Conservation (phyloP, 805 yeast genomes). For the Metschnikowia arizonensis region DNA sequence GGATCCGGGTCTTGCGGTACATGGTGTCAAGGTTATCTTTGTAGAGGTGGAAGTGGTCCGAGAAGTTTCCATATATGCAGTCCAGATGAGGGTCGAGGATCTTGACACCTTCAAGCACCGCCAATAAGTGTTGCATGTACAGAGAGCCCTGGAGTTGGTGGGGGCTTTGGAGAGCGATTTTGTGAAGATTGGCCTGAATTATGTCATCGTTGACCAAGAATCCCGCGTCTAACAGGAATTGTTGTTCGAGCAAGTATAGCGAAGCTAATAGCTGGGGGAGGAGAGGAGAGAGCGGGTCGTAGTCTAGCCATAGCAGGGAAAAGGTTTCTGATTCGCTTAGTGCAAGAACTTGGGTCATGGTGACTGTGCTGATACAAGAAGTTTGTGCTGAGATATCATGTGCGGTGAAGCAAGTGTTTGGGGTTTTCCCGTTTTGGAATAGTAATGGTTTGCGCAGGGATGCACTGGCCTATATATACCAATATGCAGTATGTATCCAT, state of each 20-base stretch:
- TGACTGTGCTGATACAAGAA: no score
- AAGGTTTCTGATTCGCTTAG: slow-evolving; percentile 2
- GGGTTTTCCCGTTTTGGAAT: not conserved
- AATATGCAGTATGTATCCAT: no score
- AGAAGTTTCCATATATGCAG: slow-evolving; percentile 17
- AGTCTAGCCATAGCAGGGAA: not conserved
- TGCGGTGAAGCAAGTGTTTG: not conserved
- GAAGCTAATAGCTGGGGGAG: slow-evolving; percentile 3
- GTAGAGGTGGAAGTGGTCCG: slow-evolving; percentile 10
- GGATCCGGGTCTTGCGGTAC: slow-evolving; percentile 1
- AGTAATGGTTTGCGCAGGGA: not conserved
- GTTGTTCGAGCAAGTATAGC: slow-evolving; percentile 4
- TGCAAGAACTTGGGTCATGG: slow-evolving; percentile 1
- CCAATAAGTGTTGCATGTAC: not conserved
- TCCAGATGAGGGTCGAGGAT: slow-evolving; percentile 15
- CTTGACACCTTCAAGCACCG: slow-evolving; percentile 18
- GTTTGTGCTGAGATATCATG: not conserved
- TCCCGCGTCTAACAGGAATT: slow-evolving; percentile 4
- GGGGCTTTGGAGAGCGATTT: not conserved
- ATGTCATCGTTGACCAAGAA: slow-evolving; percentile 6
- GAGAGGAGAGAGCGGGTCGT: not conserved
- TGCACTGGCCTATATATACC: not conserved
- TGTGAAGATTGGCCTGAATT: slow-evolving; percentile 4
- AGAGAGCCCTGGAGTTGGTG: not conserved
- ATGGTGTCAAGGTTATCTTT: slow-evolving; percentile 11